Evolutionary conservation across 768 basidiomycete genomes (phyloP).

Genomic region (Roridomyces roridus): DNA sequence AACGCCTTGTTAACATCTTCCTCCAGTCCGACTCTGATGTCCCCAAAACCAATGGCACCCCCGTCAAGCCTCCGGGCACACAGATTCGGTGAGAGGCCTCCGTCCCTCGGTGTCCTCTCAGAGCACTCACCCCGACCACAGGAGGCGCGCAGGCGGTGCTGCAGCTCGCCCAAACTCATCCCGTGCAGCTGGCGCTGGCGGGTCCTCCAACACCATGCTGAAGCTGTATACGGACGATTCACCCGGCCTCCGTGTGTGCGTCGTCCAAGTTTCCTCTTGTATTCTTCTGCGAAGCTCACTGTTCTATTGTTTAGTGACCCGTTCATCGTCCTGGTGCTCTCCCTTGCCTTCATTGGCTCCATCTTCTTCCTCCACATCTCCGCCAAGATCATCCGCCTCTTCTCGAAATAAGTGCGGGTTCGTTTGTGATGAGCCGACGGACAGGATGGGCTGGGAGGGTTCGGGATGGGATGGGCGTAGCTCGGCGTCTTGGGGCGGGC

Average conservation of each 20-base stretch:
- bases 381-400: slow-evolving; percentile 90
- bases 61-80: slow-evolving; percentile 79
- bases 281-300: neutral
- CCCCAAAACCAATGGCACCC: slow-evolving; percentile 48
- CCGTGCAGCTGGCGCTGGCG: slow-evolving; percentile 93
- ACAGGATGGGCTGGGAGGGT: neutral
- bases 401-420: slow-evolving; percentile 69
- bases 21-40: slow-evolving; percentile 83
- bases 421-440: neutral
- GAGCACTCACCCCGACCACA: slow-evolving; percentile 30
- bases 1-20: neutral
- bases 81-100: slow-evolving; percentile 86
- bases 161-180: slow-evolving; percentile 86
- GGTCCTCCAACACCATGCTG: slow-evolving; percentile 97
- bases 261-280: slow-evolving; percentile 30
- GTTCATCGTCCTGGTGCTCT: slow-evolving; percentile 94
- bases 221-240: slow-evolving; percentile 99
- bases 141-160: slow-evolving; percentile 73
- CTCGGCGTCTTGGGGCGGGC: neutral
- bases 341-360: slow-evolving; percentile 95
- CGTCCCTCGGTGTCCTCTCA: slow-evolving; percentile 30
- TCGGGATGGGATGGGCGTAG: slow-evolving; percentile 1
- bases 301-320: slow-evolving; percentile 70
- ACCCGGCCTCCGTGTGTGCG: slow-evolving; percentile 95
- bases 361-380: slow-evolving; percentile 99